Base-by-base conservation (phyloP, 78 protist species). In the Protostelium mycophagum region DNA sequence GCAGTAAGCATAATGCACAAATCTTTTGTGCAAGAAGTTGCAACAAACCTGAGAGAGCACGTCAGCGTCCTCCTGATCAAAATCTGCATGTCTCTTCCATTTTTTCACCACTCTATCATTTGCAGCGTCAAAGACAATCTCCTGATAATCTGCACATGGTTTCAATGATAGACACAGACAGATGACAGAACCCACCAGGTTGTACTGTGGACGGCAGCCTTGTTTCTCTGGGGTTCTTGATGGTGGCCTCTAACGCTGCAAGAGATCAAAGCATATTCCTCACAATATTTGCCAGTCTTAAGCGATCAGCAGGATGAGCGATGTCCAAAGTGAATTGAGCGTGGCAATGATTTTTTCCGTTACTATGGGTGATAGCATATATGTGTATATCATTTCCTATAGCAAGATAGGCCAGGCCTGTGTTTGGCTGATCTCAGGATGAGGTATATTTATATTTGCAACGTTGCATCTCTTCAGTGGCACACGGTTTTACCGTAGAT, bases 231-330 rank as follows among this genome's bases (percentile, higher is more conserved):
- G 73, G 73, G 73, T 51, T 51, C 5, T 16, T 51, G 73, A 51
- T 51, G 73, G 73, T 51, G 73, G 5, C 73, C 16, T 25, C 73
- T 51, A 51, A 51, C 16, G 73, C 73, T 51, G 5, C 31, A 25
- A 51, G 73, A 25, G 73, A 51, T 51, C 73, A 16, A 51, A 51
- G 73, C 73, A 51, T 51, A 51, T 51, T 51, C 73, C 73, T 51
- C 73, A 51, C 73, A 51, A 51, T 51, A 51, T 51, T 51, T 51
- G 73, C 73, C n/a, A n/a, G n/a, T n/a, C n/a, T n/a, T n/a, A n/a
- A n/a, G n/a, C n/a, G n/a, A n/a, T n/a, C n/a, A n/a, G n/a, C n/a
- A n/a, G 73, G 31, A 51, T 51, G 73, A 51, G 73, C 73, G 16
- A 51, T 51, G 73, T 51, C 73, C 73, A 51, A 16, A 16, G 5